Percentiles rank a stretch among this genome's conserved stretches.
These are phyloP conservation scores for Oehlia diaphana DNA, from an alignment of 192 early-diverging fungal genomes.

Conservation along the genomic window DNA sequence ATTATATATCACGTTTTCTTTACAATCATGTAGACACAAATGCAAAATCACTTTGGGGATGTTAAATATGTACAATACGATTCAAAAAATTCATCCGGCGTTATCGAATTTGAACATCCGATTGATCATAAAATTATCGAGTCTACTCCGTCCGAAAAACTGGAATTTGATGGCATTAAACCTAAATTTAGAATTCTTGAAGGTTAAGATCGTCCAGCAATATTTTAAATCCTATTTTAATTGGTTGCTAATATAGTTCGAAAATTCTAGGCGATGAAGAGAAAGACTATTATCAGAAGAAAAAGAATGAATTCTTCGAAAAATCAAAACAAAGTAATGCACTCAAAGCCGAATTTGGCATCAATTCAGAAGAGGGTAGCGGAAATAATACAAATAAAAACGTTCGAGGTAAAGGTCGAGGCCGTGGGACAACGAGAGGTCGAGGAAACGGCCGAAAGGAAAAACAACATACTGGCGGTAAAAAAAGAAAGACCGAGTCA, in stretches of 20 bases:
- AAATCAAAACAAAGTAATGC: background rate
- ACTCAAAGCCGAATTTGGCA: background rate
- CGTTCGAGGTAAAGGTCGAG: background rate
- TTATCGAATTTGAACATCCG: background rate
- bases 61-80: background rate
- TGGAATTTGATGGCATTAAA: conserved; percentile 1
- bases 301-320: background rate
- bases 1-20: background rate
- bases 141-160: background rate
- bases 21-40: background rate
- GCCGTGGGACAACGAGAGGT: background rate
- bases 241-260: background rate
- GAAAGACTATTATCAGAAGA: background rate
- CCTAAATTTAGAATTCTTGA: background rate
- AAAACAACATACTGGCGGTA: too few species aligned
- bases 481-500: too few species aligned
- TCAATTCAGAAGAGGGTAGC: background rate
- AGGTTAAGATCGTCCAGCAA: background rate
- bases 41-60: background rate
- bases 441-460: background rate
- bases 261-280: background rate
- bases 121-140: background rate
- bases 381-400: background rate
- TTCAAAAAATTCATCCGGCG: background rate
- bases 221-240: background rate